Conservation (phyloP, 805 yeast genomes). For the Ogataea ramenticola region DNA sequence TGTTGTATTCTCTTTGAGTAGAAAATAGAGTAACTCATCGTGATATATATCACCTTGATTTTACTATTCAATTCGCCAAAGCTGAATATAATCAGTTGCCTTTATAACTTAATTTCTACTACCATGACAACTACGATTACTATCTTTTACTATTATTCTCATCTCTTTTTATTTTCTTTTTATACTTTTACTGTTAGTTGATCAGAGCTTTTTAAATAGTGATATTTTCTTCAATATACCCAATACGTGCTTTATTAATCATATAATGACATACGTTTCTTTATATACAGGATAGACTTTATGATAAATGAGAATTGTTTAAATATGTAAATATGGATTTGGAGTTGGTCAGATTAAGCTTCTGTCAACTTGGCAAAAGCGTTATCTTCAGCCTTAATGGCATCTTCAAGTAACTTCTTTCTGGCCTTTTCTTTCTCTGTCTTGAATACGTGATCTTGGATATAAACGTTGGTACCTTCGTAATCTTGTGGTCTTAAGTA, state of each 20-base stretch:
- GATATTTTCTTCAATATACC: background rate
- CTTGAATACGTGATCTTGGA: slow-evolving; percentile 43
- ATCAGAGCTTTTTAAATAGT: too few species aligned
- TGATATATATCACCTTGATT: too few species aligned
- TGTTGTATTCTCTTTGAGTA: slow-evolving; percentile 46
- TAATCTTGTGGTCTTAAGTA: slow-evolving; percentile 50
- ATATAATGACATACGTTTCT: background rate
- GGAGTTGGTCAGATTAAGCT: too few species aligned
- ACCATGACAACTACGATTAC: background rate
- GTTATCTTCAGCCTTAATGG: slow-evolving; percentile 18
- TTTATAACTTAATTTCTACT: too few species aligned
- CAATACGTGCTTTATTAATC: background rate
- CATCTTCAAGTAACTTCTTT: slow-evolving; percentile 35
- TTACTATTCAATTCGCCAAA: too few species aligned
- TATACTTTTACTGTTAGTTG: background rate
- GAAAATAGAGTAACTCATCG: slow-evolving; percentile 21
- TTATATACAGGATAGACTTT: background rate
- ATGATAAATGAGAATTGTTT: background rate
- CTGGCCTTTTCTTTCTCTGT: slow-evolving; percentile 37
- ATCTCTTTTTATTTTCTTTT: background rate
- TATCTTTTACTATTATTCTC: background rate
- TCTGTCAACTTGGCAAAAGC: background rate
- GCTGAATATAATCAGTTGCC: too few species aligned
- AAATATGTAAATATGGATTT: slow-evolving; percentile 1
- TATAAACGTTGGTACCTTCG: slow-evolving; percentile 48